Conservation (phyloP, 345 rosid genomes). For the Carallia pectinifolia region DNA sequence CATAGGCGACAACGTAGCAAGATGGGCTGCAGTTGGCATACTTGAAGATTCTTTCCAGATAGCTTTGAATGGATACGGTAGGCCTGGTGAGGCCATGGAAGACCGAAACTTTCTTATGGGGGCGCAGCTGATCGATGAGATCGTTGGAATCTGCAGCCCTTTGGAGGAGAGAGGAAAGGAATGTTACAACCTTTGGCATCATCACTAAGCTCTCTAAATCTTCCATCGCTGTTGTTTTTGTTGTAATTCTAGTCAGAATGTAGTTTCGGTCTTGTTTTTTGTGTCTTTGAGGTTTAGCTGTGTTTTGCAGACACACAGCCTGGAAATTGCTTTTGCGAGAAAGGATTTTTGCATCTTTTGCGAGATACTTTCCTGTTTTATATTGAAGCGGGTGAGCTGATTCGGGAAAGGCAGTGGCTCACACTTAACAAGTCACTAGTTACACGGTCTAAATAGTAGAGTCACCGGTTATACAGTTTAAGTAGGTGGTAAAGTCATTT, state of each 20-base stretch:
- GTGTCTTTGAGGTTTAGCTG: constrained; percentile 11
- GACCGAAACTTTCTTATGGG: constrained; percentile 41
- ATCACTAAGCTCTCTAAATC: constrained; percentile 16
- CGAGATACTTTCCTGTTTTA: neutral
- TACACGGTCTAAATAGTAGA: too few species aligned
- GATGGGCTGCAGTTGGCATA: constrained; percentile 74
- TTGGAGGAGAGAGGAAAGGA: constrained; percentile 52
- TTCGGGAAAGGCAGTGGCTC: constrained; percentile 11
- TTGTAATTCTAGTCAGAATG: too few species aligned
- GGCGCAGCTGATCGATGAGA: constrained; percentile 26
- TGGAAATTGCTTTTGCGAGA: neutral
- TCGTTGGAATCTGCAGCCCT: constrained; percentile 51
- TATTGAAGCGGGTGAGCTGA: neutral
- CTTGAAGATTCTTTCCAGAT: constrained; percentile 68
- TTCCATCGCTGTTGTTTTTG: constrained; percentile 21
- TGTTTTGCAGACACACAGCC: constrained; percentile 22
- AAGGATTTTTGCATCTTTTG: neutral
- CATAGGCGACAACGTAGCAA: constrained; percentile 68
- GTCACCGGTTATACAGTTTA: too few species aligned
- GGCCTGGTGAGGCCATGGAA: constrained; percentile 60
- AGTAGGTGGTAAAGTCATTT: too few species aligned
- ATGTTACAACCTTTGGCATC: constrained; percentile 48
- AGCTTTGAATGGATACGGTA: constrained; percentile 54
- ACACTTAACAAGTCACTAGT: neutral
- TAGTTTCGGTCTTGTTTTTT: neutral